Evolutionary conservation across 345 rosid species (phyloP).

Genomic region (Salix exigua): DNA sequence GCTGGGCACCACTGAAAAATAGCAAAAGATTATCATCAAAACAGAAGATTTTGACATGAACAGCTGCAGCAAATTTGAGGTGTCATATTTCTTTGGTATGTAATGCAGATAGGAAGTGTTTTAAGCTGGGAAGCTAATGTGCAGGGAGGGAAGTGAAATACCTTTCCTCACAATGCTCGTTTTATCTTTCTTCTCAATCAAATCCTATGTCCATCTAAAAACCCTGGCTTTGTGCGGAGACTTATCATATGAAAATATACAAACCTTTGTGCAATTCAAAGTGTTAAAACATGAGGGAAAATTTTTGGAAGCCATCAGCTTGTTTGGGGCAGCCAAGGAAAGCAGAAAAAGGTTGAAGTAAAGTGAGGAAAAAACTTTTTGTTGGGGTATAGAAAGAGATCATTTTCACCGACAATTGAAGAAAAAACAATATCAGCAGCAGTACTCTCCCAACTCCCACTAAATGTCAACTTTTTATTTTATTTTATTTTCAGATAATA

Average conservation of each 20-base stretch:
- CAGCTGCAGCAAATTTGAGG: neutral
- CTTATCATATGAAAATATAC: no score
- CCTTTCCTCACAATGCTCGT: neutral
- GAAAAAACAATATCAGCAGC: neutral
- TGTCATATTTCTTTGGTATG: neutral
- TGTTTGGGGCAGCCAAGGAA: no score
- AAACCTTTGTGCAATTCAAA: no score
- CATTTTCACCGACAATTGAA: no score
- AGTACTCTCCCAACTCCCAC: neutral
- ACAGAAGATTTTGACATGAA: neutral
- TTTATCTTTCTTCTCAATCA: no score
- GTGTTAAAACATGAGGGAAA: no score
- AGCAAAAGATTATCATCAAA: neutral
- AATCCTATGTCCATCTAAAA: no score
- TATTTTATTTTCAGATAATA: neutral
- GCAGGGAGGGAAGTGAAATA: neutral
- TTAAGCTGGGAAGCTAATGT: neutral
- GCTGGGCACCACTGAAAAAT: slow-evolving; percentile 74
- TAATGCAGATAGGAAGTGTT: neutral
- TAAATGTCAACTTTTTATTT: neutral
- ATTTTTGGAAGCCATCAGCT: no score
- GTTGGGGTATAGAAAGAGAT: no score
- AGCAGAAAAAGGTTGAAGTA: no score
- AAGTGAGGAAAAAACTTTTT: no score
- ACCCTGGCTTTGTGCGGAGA: no score